Conservation (phyloP, 2,329 filamentous ascomycete genomes). For the Sphaerostilbella broomeana region DNA sequence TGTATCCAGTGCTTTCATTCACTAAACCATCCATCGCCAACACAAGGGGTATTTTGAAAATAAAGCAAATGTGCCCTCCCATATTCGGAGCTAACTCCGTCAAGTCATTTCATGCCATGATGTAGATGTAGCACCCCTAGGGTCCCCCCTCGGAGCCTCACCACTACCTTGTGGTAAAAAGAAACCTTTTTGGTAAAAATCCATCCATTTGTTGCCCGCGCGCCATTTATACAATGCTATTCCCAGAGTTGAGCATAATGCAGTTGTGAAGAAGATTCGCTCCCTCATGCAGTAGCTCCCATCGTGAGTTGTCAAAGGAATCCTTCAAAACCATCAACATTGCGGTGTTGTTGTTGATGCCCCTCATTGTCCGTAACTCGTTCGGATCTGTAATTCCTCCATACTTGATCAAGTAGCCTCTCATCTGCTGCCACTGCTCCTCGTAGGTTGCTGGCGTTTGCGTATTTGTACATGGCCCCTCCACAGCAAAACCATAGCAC, state of each 20-base stretch:
- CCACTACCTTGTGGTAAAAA: too few relatives aligned
- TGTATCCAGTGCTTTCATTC: too few relatives aligned
- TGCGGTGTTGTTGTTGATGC: constrained; percentile 77
- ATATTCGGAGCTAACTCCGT: background rate
- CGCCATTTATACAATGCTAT: constrained; percentile 19
- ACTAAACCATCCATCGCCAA: too few relatives aligned
- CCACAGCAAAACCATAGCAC: constrained; percentile 88
- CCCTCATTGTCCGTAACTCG: constrained; percentile 64
- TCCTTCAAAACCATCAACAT: constrained; percentile 75
- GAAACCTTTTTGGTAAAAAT: too few relatives aligned
- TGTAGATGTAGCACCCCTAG: too few relatives aligned
- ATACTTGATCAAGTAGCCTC: constrained; percentile 65
- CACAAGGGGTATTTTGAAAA: constrained; percentile 6
- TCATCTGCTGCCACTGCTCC: constrained; percentile 72
- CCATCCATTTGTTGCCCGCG: background rate
- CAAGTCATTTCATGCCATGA: too few relatives aligned
- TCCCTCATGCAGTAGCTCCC: constrained; percentile 88
- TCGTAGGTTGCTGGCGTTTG: constrained; percentile 51
- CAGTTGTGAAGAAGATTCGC: constrained; percentile 75
- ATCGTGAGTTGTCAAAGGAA: constrained; percentile 74
- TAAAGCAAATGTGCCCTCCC: constrained; percentile 12
- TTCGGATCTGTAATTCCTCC: constrained; percentile 68
- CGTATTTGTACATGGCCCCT: constrained; percentile 60
- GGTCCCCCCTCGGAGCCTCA: background rate
- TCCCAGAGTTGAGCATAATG: constrained; percentile 43